Conservation (phyloP, 345 rosid genomes). For the Eucalyptus rudis region DNA sequence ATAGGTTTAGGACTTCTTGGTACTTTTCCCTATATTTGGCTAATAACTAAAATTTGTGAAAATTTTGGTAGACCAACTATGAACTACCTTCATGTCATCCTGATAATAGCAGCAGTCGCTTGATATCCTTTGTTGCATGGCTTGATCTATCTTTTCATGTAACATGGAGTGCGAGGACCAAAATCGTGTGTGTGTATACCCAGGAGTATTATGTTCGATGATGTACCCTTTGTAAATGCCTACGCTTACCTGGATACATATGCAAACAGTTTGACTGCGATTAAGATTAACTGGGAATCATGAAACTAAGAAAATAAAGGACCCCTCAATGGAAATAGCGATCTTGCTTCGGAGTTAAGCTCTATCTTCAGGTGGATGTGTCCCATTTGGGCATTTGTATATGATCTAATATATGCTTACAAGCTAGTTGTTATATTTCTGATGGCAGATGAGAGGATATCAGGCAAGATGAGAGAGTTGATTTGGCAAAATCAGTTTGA, state of each 20-base stretch:
- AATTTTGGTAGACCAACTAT: neutral
- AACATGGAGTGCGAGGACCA: neutral
- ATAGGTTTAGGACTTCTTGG: no score
- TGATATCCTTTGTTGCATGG: neutral
- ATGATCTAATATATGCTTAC: no score
- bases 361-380: no score
- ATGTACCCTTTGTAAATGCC: neutral
- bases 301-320: neutral
- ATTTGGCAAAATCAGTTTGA: constrained; percentile 2
- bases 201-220: no score
- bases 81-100: neutral
- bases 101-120: neutral
- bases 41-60: neutral
- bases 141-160: neutral
- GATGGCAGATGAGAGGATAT: constrained; percentile 15
- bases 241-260: neutral
- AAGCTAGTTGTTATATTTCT: neutral
- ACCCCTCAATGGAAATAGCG: neutral
- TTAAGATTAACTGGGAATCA: neutral
- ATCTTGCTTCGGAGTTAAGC: no score
- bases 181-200: neutral
- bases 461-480: constrained; percentile 1
- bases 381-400: no score
- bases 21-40: neutral
- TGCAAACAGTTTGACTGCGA: neutral